Base-by-base conservation (phyloP, 2,329 filamentous ascomycete genomes). In the Arthrobotrys sphaeroides region DNA sequence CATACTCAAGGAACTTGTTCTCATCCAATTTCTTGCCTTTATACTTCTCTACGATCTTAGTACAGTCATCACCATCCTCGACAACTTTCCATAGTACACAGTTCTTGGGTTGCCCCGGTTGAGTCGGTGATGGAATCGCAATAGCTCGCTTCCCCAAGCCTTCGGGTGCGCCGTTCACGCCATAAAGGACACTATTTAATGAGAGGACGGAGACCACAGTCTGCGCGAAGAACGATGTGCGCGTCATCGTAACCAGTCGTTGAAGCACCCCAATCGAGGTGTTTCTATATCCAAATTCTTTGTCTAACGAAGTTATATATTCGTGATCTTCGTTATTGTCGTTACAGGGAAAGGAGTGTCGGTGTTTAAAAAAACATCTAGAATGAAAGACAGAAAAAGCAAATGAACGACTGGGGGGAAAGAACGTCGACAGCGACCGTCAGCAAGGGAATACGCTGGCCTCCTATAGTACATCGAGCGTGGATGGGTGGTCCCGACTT, bases 211-310 rank as follows among this genome's bases (percentile, higher is more conserved):
- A 68, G 13, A 64, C 45, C 43, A 67, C 45, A 2, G 43, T 13
- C 12, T 68, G 43, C 9, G 57, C 2, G 28, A 62, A 10, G 20
- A 49, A 47, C 40, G 70, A 66, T 66, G 49, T 49, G 60, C 51
- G 62, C 26, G 53, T 62, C 70, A 74, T 74, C 62, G 31, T 74
- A 42, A 57, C 20, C 20, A 51, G 43, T 49, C 38, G 36, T 47
- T 20, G 28, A 59, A 57, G 62, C 42, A 67, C 69, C 31, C 53
- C 5, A 55, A 9, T 9, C n/a, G 22, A 57, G 55, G 55, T 40
- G 51, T 55, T 36, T 64, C 45, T 62, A n/a, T 28, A 43, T 33
- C 13, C 26, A 28, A 43, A 40, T 28, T 16, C 26, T 60, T 59
- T 38, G 24, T 38, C 36, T 33, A 68, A 74, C 26, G 70, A 68